Percentiles rank a stretch among this genome's conserved stretches.
phyloP scores from a whole-genome alignment of 1,139 yeast genomes.

The Candida sojae region DNA sequence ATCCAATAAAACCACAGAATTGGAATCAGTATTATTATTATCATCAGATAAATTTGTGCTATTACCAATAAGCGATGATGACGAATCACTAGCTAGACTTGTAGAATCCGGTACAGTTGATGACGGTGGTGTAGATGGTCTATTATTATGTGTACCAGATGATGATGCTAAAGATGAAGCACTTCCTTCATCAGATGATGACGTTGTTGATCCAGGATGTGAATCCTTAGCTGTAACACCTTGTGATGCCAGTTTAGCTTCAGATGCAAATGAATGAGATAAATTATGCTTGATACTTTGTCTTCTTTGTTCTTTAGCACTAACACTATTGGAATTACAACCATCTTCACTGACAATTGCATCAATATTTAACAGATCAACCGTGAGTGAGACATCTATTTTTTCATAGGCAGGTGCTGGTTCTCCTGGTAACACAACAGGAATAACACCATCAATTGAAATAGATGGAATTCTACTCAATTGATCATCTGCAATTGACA shows the following conservation, averaged over 20 bases:
- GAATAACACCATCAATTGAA: constrained; percentile 7
- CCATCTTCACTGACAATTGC: constrained; percentile 19
- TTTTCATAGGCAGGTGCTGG: constrained; percentile 42
- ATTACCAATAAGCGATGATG: too few relatives aligned
- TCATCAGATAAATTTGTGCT: too few relatives aligned
- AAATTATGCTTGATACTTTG: constrained; percentile 8
- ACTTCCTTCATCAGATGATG: constrained; percentile 7
- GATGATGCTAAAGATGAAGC: constrained; percentile 1
- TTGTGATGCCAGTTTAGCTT: background rate
- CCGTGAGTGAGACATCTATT: background rate
- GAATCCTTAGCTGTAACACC: background rate
- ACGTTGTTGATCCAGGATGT: background rate
- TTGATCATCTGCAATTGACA: constrained; percentile 38
- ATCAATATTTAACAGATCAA: constrained; percentile 21
- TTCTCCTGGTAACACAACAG: constrained; percentile 19
- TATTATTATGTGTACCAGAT: background rate
- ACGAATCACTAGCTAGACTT: constrained; percentile 4
- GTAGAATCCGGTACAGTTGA: constrained; percentile 9
- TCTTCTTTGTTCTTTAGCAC: constrained; percentile 1
- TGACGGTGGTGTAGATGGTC: constrained; percentile 7
- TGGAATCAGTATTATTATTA: background rate
- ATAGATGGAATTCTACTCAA: constrained; percentile 37
- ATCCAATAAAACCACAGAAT: constrained; percentile 4
- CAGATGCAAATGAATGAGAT: constrained; percentile 11
- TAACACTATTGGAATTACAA: background rate